Conservation (phyloP, 2,329 filamentous ascomycete genomes). For the Pyrenophora tritici-repentis region DNA sequence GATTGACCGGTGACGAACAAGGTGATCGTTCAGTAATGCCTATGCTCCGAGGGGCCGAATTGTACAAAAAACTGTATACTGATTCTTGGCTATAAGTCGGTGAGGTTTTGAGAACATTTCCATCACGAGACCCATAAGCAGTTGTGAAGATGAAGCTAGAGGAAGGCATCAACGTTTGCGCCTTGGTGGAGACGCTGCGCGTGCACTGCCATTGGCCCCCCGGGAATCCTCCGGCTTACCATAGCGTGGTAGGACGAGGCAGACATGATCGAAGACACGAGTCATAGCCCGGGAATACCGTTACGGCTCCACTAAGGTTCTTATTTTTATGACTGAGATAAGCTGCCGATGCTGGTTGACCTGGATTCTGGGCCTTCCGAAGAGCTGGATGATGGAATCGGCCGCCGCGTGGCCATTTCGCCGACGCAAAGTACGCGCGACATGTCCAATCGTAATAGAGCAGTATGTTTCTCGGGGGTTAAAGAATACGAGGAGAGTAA, state of each 20-base stretch:
- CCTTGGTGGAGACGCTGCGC: constrained; percentile 8
- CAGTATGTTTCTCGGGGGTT: not conserved
- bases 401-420: not conserved
- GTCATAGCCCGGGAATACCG: not conserved
- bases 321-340: constrained; percentile 14
- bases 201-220: constrained; percentile 14
- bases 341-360: constrained; percentile 3
- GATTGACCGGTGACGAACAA: constrained; percentile 1
- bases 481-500: not conserved
- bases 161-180: not conserved
- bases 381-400: not conserved
- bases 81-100: not conserved
- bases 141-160: constrained; percentile 5
- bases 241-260: constrained; percentile 10
- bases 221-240: not conserved
- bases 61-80: not conserved
- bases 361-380: constrained; percentile 1
- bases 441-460: not conserved
- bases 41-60: not conserved
- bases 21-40: not conserved
- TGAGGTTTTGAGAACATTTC: not conserved
- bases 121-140: constrained; percentile 1
- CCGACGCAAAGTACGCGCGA: not conserved
- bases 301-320: not conserved
- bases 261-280: constrained; percentile 16